Conservation (phyloP, 2,329 filamentous ascomycete genomes). For the Aureobasidium sp. region DNA sequence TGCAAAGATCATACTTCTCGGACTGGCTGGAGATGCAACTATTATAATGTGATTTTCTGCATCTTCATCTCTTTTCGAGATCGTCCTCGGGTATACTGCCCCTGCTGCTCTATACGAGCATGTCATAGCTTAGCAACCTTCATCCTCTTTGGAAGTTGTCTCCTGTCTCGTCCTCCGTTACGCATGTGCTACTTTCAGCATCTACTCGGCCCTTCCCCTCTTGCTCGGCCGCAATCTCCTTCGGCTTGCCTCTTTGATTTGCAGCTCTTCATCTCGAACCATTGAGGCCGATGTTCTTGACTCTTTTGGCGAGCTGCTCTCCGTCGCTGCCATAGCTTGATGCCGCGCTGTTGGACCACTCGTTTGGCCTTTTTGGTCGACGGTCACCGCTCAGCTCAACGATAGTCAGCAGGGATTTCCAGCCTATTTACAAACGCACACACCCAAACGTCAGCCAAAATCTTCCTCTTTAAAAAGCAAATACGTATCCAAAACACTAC, state of each 20-base stretch:
- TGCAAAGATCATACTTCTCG: background rate
- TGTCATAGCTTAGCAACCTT: background rate
- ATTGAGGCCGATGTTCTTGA: constrained; percentile 20
- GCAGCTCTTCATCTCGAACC: background rate
- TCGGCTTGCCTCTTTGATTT: background rate
- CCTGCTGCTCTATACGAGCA: background rate
- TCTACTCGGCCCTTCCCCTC: background rate
- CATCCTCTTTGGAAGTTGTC: background rate
- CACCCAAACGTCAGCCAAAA: constrained; percentile 18
- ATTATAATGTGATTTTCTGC: background rate
- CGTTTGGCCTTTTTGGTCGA: constrained; percentile 48
- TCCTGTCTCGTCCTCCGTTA: background rate
- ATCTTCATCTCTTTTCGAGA: background rate
- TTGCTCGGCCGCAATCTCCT: background rate
- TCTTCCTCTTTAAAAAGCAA: constrained; percentile 16
- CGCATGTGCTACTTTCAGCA: background rate
- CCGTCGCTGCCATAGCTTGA: constrained; percentile 19
- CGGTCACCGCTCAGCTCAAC: constrained; percentile 96
- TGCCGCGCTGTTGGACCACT: background rate
- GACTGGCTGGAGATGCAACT: background rate
- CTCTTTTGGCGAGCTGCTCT: constrained; percentile 25
- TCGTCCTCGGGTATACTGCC: background rate
- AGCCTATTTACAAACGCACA: constrained; percentile 23
- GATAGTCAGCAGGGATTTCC: constrained; percentile 64
- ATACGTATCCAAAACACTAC: constrained; percentile 25